phyloP scores from a whole-genome alignment of 2,329 filamentous ascomycete genomes.

The Arachnomyces sp. region DNA sequence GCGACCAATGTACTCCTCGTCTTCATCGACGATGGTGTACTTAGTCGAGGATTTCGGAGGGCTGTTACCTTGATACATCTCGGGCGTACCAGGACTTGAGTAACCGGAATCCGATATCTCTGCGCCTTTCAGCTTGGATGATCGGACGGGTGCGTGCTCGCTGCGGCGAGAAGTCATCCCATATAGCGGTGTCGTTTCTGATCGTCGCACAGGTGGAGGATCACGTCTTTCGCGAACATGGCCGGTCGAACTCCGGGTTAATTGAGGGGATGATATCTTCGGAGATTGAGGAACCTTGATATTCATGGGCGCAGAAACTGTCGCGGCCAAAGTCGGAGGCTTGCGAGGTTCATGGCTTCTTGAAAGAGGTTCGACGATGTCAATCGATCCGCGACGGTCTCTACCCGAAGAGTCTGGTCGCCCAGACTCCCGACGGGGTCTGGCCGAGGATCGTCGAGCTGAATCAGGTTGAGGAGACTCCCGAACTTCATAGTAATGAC shows the following conservation, averaged over 20 bases:
- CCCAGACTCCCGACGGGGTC: constrained; percentile 17
- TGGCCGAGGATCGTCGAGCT: constrained; percentile 22
- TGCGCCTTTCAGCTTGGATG: constrained; percentile 28
- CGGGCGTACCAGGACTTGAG: constrained; percentile 37
- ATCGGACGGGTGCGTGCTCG: constrained; percentile 21
- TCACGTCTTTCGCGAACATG: constrained; percentile 24
- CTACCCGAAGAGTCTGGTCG: constrained; percentile 11
- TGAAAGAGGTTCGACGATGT: constrained; percentile 25
- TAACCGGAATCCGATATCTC: constrained; percentile 38
- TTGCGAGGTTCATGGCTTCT: constrained; percentile 23
- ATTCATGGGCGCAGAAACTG: constrained; percentile 25
- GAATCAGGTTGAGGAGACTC: constrained; percentile 22
- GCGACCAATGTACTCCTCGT: constrained; percentile 14
- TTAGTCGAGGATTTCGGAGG: constrained; percentile 27
- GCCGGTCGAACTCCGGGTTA: constrained; percentile 25
- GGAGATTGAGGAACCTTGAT: constrained; percentile 20
- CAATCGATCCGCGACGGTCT: constrained; percentile 16
- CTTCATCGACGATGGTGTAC: constrained; percentile 24
- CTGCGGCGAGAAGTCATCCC: constrained; percentile 20
- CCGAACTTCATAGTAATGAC: constrained; percentile 19
- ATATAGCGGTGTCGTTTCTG: constrained; percentile 22
- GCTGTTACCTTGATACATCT: constrained; percentile 26
- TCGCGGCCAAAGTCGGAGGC: constrained; percentile 29
- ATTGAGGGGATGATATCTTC: constrained; percentile 22
- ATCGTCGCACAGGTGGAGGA: constrained; percentile 19